These are phyloP conservation scores for Cercospora beticola DNA, from an alignment of 2,329 filamentous ascomycete species.

Conservation along the genomic window DNA sequence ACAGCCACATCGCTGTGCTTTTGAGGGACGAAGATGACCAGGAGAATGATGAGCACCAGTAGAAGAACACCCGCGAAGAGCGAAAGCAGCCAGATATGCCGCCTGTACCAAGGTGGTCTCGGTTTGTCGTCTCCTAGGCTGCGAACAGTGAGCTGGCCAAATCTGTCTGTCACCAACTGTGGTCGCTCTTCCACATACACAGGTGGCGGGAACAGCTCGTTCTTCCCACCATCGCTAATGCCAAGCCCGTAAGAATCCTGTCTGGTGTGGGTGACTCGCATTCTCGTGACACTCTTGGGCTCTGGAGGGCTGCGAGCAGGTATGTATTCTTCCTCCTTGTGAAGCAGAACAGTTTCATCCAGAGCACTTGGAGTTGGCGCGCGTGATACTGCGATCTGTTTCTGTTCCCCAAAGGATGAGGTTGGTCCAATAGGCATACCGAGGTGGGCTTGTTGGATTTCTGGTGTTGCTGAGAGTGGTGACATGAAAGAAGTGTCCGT, in stretches of 20 bases:
- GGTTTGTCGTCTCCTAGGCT: conserved; percentile 23
- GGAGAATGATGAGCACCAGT: conserved; percentile 39
- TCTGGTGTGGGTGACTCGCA: conserved; percentile 23
- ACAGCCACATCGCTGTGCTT: conserved; percentile 41
- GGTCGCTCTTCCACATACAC: conserved; percentile 27
- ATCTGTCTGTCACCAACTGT: conserved; percentile 31
- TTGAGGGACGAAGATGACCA: conserved; percentile 46
- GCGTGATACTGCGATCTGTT: conserved; percentile 24
- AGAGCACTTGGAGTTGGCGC: conserved; percentile 9
- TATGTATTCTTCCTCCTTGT: not conserved
- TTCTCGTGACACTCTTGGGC: not conserved
- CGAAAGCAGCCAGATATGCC: conserved; percentile 33
- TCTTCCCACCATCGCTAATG: conserved; percentile 23
- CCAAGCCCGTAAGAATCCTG: conserved; percentile 31
- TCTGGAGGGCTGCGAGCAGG: not conserved
- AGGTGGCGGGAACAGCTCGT: conserved; percentile 29
- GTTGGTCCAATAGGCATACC: conserved; percentile 32
- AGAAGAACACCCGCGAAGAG: conserved; percentile 37
- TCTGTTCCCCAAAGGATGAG: conserved; percentile 30
- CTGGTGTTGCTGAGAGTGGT: conserved; percentile 33
- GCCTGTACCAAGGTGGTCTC: conserved; percentile 29
- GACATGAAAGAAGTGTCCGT: conserved; percentile 30
- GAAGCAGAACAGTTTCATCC: not conserved
- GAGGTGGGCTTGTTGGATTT: conserved; percentile 34
- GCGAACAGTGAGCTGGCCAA: conserved; percentile 35